Evolutionary conservation across 1,284 basidiomycete genomes (phyloP), one percentile per base, ranked within the genome.

Genomic region (Salmacisia buchloeana): DNA sequence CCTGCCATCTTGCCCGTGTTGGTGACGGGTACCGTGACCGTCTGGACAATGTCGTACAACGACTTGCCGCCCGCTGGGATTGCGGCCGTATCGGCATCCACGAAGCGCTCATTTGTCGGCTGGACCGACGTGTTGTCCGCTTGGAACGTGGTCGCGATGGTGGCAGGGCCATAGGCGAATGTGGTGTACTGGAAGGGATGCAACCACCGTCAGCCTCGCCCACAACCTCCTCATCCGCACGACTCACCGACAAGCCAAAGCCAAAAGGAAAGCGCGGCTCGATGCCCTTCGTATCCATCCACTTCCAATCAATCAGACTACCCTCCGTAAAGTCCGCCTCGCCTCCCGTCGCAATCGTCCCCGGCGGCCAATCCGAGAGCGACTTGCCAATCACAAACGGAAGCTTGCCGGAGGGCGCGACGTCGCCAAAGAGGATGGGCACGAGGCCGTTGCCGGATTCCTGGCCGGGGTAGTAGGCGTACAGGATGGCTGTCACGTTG

Each of bases 241-340:
- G 5, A 43, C 39, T 43, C 39, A 43, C 39, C n/a, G 87, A 89
- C 69, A 94, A 80, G 0, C 91, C 91, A 77, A 86, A 91, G 0
- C 91, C 91, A 76, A 92, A 93, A 73, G 88, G 87, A 76, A 83
- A 88, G 23, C 85, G 82, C 0, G 87, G 87, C 1, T 80, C 80
- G 63, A 87, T 86, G 63, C 83, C 78, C 69, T 87, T 83, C 59
- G 85, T 83, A 68, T 91, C 88, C 75, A 92, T 92, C 80, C 80
- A 81, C 67, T 78, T 80, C 75, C 83, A 83, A 80, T 91, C 89
- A 73, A 91, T 87, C 70, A 86, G 80, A 46, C 90, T 77, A 10
- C 84, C 83, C 86, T 91, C 89, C 2, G 82, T 85, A 78, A 91
- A 82, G 21, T 84, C 77, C n/a, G 88, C 81, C 65, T 85, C 83